phyloP scores from a whole-genome alignment of 2,329 filamentous ascomycete species.

The Zasmidium cellare region DNA sequence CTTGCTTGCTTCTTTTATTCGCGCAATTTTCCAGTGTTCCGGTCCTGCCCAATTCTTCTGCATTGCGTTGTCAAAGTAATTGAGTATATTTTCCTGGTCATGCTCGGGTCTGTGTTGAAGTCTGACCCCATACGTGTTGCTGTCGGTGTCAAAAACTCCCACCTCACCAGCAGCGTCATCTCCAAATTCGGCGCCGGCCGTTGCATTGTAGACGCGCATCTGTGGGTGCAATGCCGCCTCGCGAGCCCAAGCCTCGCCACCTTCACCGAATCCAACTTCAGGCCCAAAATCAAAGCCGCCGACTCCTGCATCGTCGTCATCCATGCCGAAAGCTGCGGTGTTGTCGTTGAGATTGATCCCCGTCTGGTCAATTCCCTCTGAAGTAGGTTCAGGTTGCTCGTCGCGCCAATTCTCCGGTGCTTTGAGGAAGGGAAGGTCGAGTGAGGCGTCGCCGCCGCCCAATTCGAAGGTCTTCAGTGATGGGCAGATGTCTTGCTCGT shows the following conservation, averaged over 20 bases:
- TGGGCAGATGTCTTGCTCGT: conserved; percentile 88
- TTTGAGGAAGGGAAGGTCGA: conserved; percentile 90
- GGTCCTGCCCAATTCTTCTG: conserved; percentile 98
- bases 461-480: conserved; percentile 93
- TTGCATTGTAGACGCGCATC: conserved; percentile 72
- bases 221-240: conserved; percentile 86
- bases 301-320: conserved; percentile 72
- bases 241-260: conserved; percentile 91
- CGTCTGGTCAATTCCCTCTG: conserved; percentile 54
- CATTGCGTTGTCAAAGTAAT: conserved; percentile 94
- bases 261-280: conserved; percentile 88
- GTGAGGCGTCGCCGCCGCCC: conserved; percentile 77
- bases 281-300: conserved; percentile 60
- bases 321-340: conserved; percentile 49
- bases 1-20: conserved; percentile 76
- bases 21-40: conserved; percentile 97
- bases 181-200: conserved; percentile 56
- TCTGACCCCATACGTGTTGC: conserved; percentile 75
- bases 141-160: conserved; percentile 58
- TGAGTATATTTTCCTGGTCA: conserved; percentile 92
- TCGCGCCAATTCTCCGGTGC: conserved; percentile 79
- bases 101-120: conserved; percentile 63
- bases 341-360: conserved; percentile 49
- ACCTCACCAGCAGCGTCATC: conserved; percentile 47
- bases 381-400: conserved; percentile 55